Conservation (phyloP, 441 rosid species). For the Hura crepitans region DNA sequence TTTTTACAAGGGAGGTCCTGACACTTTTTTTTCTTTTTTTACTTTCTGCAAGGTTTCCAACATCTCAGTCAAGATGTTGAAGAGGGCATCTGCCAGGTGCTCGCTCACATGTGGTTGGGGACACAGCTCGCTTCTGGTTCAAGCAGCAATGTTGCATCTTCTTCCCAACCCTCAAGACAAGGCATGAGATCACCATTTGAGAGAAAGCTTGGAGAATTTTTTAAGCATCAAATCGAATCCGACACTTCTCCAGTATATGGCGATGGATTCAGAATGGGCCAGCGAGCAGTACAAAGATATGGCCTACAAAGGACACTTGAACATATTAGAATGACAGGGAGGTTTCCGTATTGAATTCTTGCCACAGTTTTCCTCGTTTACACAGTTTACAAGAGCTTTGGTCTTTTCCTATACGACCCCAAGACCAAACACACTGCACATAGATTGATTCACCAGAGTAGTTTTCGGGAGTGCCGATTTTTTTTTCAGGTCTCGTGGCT, state of each 20-base stretch:
- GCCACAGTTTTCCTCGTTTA: slow-evolving; percentile 5
- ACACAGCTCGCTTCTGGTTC: slow-evolving; percentile 53
- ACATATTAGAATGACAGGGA: slow-evolving; percentile 73
- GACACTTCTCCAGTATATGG: slow-evolving; percentile 87
- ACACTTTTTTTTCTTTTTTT: background rate
- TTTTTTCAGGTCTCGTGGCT: slow-evolving; percentile 23
- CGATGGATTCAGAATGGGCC: slow-evolving; percentile 84
- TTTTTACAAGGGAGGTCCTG: slow-evolving; percentile 16
- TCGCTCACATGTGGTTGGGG: slow-evolving; percentile 93
- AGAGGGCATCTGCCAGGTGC: slow-evolving; percentile 96
- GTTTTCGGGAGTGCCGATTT: slow-evolving; percentile 22
- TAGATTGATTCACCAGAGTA: slow-evolving; percentile 23
- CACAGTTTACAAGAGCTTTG: slow-evolving; percentile 9
- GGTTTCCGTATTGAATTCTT: slow-evolving; percentile 49
- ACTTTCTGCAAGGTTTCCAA: slow-evolving; percentile 54
- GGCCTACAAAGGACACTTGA: slow-evolving; percentile 81
- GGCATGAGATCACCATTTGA: slow-evolving; percentile 65
- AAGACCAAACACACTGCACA: slow-evolving; percentile 32
- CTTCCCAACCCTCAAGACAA: slow-evolving; percentile 42
- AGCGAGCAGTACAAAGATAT: slow-evolving; percentile 61
- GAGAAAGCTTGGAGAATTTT: slow-evolving; percentile 83
- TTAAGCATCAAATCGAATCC: slow-evolving; percentile 81
- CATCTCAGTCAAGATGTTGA: slow-evolving; percentile 87
- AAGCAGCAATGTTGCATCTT: slow-evolving; percentile 31
- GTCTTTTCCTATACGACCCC: slow-evolving; percentile 28